Base-by-base conservation (phyloP, 1,139 yeast genomes). In the Candida frijolesensis region DNA sequence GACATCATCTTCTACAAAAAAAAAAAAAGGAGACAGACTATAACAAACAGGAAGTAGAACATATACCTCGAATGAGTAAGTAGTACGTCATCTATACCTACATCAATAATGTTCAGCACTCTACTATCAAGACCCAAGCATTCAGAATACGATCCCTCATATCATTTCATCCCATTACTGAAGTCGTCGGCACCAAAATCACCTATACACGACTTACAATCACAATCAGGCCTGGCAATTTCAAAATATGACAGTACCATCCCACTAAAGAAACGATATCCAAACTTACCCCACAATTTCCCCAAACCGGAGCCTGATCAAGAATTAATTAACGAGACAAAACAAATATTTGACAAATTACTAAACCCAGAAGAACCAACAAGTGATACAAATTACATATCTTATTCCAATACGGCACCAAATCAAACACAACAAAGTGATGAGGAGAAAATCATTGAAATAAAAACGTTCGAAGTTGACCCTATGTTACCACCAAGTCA, bases 401-500 rank as follows among this genome's bases (percentile, higher is more conserved):
- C 62, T 4, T 66, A 66, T 51, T 55, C 38, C 11, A 42, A 42
- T n/a, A 25, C 29, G 10, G 7, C 4, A 2, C 10, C 4, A 25
- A 19, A 19, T 4, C 29, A 25, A 25, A 8, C 29, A 6, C 29
- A 25, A 9, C 22, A 14, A 15, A 22, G 46, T 35, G 49, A 61
- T 3, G 48, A 59, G 18, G 66, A 60, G 34, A 62, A 68, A 44
- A 55, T 60, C 0, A 61, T 76, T 4, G 71, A 72, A 49, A 65
- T 75, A 29, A 59, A 67, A 47, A 63, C 64, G 29, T 67, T 66
- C 49, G 80, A 83, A 51, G 79, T 81, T 48, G 99, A 94, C 69
- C 99, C 98, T 0, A 79, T 92, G 79, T 83, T 89, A 33, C 97
- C 97, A 0, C 85, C 94, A 0, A 83, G 83, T 55, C 86, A 87